These are phyloP conservation scores for Chlamydomonas incerta DNA, from an alignment of 139 green algal species.

Conservation along the genomic window DNA sequence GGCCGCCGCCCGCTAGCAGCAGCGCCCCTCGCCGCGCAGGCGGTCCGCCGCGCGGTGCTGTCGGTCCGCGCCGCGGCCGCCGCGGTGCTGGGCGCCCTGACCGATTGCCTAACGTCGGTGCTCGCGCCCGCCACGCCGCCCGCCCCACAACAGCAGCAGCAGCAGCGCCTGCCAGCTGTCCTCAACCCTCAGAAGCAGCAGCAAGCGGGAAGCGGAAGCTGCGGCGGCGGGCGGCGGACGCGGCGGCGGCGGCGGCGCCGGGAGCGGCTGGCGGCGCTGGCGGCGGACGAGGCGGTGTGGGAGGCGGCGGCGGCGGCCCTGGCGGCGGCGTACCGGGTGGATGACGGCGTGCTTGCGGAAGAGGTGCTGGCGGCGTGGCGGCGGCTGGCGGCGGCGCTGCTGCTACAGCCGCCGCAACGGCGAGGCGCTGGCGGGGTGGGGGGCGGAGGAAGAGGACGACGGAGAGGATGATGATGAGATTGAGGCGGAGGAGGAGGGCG, in stretches of 20 bases:
- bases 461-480: not conserved
- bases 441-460: not conserved
- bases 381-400: not conserved
- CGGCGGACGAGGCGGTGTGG: not conserved
- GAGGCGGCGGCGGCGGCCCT: not conserved
- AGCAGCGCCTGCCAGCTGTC: not conserved
- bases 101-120: too few species aligned
- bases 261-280: not conserved
- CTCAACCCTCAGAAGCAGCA: too few species aligned
- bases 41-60: too few species aligned
- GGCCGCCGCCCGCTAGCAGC: too few species aligned
- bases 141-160: too few species aligned
- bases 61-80: too few species aligned
- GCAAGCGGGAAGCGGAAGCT: not conserved
- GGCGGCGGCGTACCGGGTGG: not conserved
- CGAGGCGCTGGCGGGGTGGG: not conserved
- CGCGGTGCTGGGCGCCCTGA: too few species aligned
- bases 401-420: not conserved
- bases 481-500: not conserved
- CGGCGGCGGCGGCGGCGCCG: not conserved
- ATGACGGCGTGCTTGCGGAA: not conserved
- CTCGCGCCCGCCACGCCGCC: too few species aligned
- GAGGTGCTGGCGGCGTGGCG: constrained; percentile 21
- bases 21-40: too few species aligned
- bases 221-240: not conserved